Base-by-base conservation (phyloP, 192 early-diverging fungal genomes). In the Backusella parvicylindrica region DNA sequence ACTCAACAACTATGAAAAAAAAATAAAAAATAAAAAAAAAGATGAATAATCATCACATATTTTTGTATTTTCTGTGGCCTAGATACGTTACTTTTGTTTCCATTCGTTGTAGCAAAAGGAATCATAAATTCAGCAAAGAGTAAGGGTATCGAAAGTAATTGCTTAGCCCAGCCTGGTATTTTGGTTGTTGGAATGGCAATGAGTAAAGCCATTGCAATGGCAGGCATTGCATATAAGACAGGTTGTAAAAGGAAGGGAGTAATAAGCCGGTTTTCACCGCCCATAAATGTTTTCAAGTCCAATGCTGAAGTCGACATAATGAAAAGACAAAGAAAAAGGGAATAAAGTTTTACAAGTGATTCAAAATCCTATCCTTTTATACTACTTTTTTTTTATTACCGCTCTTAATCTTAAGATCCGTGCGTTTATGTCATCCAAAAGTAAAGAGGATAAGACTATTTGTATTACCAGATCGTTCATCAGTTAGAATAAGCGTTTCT, bases 111-210 rank as follows among this genome's bases (percentile, higher is more conserved):
- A 1, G 28, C 37, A 35, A 77, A 31, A 28, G 76, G 70, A 26
- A 50, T 53, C 2, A 77, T 21, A 18, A 72, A 40, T 3, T 72
- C 53, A 8, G 70, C 63, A 9, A 72, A n/a, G 9, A 77, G 64
- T 13, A 77, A 49, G 18, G 76, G 76, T 13, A 77, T 66, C 3
- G 76, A 40, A 2, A 77, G 15, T 18, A 63, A 50, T n/a, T 77
- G 76, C 31, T 77, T 77, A 28, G 16, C 63, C 15, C 28, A 23
- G 11, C 40, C 28, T 2, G 76, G 43, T 18, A 77, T 28, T 47
- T 26, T 71, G 2, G 28, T 37, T 13, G 38, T 72, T 18, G 60
- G 69, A 47, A 74, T 49, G 40, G 33, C 31, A 32, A 67, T 66
- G 15, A 77, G 36, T 3, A 33, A 15, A 1, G 64, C 60, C 64